Evolutionary conservation across 169 alveolate genomes (phyloP).

Genomic region (Amoebophrya sp.): DNA sequence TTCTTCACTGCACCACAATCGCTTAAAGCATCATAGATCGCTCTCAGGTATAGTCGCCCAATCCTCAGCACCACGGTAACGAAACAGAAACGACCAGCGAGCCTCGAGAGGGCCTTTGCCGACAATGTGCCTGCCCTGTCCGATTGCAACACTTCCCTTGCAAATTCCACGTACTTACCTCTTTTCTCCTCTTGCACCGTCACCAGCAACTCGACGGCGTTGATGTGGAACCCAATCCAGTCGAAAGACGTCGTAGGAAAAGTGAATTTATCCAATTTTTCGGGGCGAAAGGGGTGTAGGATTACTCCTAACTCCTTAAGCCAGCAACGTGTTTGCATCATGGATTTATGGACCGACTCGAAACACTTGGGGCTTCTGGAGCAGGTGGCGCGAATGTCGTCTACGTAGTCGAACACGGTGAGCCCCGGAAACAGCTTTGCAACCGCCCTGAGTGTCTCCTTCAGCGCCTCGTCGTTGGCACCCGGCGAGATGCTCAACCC

Average conservation of each 20-base stretch:
- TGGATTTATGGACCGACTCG: neutral
- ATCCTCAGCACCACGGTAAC: neutral
- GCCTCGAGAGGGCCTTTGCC: neutral
- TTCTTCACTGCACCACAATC: neutral
- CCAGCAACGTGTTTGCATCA: neutral
- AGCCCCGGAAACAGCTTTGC: neutral
- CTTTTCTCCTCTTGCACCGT: neutral
- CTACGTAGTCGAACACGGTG: neutral
- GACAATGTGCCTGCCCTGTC: neutral
- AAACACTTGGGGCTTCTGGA: neutral
- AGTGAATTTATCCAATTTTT: neutral
- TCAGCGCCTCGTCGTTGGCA: neutral
- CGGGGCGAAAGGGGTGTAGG: neutral
- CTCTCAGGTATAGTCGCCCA: neutral
- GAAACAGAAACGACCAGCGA: neutral
- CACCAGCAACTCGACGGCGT: neutral
- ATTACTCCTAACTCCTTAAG: neutral
- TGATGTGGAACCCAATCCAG: neutral
- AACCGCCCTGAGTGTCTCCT: neutral
- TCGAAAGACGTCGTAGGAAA: neutral
- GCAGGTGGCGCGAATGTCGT: neutral
- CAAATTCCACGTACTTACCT: neutral
- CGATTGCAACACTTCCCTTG: neutral
- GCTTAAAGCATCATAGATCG: neutral
- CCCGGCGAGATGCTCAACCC: neutral